Evolutionary conservation across 225 moss, liverwort and hornwort species (phyloP).

Genomic region (Climacium dendroides): DNA sequence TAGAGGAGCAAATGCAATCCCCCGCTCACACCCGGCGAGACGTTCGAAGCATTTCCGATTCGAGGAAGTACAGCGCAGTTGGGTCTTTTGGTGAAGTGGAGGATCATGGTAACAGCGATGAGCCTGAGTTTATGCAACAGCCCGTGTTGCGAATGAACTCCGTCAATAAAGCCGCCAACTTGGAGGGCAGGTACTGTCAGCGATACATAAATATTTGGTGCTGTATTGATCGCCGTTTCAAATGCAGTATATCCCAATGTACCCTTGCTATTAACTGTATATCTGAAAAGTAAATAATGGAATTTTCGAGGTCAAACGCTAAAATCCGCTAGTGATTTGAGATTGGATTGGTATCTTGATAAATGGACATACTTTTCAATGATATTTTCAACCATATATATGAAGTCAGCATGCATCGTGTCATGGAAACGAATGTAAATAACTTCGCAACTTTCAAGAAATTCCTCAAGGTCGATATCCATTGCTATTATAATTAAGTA

Average conservation of each 20-base stretch:
- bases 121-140: slow-evolving; percentile 12
- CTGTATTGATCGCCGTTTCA: background rate
- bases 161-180: background rate
- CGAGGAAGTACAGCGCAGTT: background rate
- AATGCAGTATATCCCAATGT: background rate
- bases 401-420: background rate
- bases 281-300: background rate
- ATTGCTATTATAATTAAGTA: background rate
- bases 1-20: background rate
- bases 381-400: too few species aligned
- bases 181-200: background rate
- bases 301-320: background rate
- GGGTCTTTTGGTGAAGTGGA: background rate
- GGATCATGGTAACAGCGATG: background rate
- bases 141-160: background rate
- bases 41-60: background rate
- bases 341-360: background rate
- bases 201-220: background rate
- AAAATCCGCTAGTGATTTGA: background rate
- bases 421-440: background rate
- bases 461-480: background rate
- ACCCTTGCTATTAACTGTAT: background rate
- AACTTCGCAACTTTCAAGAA: background rate
- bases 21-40: background rate
- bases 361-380: too few species aligned